These are phyloP conservation scores for Corynascus novoguineensis DNA, from an alignment of 495 filamentous ascomycete genomes.

Conservation along the genomic window DNA sequence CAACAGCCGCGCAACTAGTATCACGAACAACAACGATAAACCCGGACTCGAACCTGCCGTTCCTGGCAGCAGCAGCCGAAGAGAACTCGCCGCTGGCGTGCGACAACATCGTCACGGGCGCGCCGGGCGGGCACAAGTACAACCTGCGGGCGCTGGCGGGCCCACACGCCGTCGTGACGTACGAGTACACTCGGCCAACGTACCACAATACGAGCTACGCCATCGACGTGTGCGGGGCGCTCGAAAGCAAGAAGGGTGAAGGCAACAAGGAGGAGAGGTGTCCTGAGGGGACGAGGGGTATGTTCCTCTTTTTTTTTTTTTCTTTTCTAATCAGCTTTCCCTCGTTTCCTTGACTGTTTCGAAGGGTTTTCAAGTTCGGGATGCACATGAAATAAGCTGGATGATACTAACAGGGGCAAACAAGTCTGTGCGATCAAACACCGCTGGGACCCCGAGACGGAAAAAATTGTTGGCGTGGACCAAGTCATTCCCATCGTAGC, in stretches of 20 bases:
- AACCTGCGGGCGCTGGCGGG: slow-evolving; percentile 63
- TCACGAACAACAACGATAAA: slow-evolving; percentile 31
- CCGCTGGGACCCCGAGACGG: slow-evolving; percentile 38
- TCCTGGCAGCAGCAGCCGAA: background rate
- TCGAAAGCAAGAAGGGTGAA: slow-evolving; percentile 52
- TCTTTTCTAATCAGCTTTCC: too few relatives aligned
- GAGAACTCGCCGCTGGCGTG: slow-evolving; percentile 43
- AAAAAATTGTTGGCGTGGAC: slow-evolving; percentile 28
- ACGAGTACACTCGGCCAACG: slow-evolving; percentile 41
- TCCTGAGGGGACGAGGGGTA: slow-evolving; percentile 56
- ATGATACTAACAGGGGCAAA: too few relatives aligned
- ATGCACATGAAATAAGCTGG: too few relatives aligned
- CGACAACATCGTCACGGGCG: slow-evolving; percentile 51
- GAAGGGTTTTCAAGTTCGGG: too few relatives aligned
- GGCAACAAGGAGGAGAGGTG: slow-evolving; percentile 49
- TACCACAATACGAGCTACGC: slow-evolving; percentile 74
- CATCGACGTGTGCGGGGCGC: slow-evolving; percentile 71
- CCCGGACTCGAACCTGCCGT: too few relatives aligned
- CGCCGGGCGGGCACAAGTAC: slow-evolving; percentile 52
- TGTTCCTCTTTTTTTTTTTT: background rate
- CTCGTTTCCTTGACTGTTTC: too few relatives aligned
- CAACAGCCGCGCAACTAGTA: slow-evolving; percentile 17
- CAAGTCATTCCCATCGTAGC: slow-evolving; percentile 63
- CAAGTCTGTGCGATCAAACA: slow-evolving; percentile 76
- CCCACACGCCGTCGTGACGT: slow-evolving; percentile 65